Conservation (phyloP, 2,329 filamentous ascomycete species). For the Penicillium sp. region DNA sequence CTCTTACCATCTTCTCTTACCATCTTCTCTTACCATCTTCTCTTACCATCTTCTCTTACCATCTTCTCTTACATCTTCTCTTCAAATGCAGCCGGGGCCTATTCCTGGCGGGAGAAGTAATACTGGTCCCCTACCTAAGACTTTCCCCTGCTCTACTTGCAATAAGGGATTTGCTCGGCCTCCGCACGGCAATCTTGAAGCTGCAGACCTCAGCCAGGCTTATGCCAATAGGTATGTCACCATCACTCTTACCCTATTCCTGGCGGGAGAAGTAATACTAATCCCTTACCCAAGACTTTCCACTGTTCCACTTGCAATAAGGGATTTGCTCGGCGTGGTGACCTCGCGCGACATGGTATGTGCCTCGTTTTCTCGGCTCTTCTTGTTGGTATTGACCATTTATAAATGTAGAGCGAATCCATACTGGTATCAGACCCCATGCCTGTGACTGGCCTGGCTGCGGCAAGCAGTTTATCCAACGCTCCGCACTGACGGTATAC, state of each 20-base stretch:
- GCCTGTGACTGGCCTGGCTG: constrained; percentile 85
- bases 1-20: too few species aligned
- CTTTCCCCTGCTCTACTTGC: constrained; percentile 85
- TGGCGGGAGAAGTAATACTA: constrained; percentile 41
- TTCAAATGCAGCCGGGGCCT: constrained; percentile 44
- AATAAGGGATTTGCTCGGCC: constrained; percentile 84
- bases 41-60: too few species aligned
- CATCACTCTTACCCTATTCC: too few species aligned
- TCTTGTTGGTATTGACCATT: neutral
- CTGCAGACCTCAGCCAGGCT: too few species aligned
- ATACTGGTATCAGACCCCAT: constrained; percentile 84
- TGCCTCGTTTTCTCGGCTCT: neutral
- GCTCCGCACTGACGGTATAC: constrained; percentile 91
- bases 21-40: too few species aligned
- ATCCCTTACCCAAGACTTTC: constrained; percentile 65
- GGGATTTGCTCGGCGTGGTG: constrained; percentile 86
- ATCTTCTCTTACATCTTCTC: too few species aligned
- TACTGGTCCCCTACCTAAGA: constrained; percentile 56
- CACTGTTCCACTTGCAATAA: constrained; percentile 86
- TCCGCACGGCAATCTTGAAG: too few species aligned
- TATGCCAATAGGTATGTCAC: too few species aligned
- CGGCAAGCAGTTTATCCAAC: constrained; percentile 94
- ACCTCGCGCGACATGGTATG: constrained; percentile 90
- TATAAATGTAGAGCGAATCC: constrained; percentile 71
- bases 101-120: constrained; percentile 41